Evolutionary conservation across 2,329 filamentous ascomycete genomes (phyloP), one percentile per base, ranked within the genome.

Genomic region (Phaeosphaeriaceae sp.): DNA sequence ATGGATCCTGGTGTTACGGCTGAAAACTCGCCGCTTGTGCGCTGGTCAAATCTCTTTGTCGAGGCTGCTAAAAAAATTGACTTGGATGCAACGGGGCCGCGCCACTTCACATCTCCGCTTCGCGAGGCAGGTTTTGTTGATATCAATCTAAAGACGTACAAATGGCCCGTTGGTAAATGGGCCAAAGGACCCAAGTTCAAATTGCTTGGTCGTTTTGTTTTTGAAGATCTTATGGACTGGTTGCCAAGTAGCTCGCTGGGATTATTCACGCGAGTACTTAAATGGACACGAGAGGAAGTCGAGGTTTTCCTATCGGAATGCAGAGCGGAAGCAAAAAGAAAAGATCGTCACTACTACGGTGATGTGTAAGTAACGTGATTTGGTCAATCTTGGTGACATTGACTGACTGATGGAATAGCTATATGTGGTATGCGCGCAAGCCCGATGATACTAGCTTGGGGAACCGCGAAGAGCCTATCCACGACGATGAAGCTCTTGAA

Each of bases 41-140:
- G 60, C 9, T 70, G 66, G 66, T 67, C 60, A 1, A 34, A 56
- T 3, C 48, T 59, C 2, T 64, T 70, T 34, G 40, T 59, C 11
- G 56, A 68, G 43, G 67, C 65, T 2, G 68, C 65, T 0, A 34
- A 28, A 3, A 48, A 53, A 13, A 59, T 62, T 6, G 77, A 77
- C 15, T 60, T 77, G 12, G 73, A 77, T 15, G 70, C 73, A 30
- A 68, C 70, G 6, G 69, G 64, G 6, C 75, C 78, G n/a, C 67
- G 65, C 3, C 55, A 70, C 8, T 75, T 79, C 50, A 67, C 54
- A 1, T 53, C 60, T 1, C 54, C 55, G 16, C 42, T 71, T 3
- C 64, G 56, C 3, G 37, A 53, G 3, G 54, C 57, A 2, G 67
- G 69, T 11, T 72, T 72, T 42, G 52, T 55, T 0, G 56, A 66